phyloP scores from a whole-genome alignment of 495 filamentous ascomycete genomes.

The Aspergillus ellipticus region DNA sequence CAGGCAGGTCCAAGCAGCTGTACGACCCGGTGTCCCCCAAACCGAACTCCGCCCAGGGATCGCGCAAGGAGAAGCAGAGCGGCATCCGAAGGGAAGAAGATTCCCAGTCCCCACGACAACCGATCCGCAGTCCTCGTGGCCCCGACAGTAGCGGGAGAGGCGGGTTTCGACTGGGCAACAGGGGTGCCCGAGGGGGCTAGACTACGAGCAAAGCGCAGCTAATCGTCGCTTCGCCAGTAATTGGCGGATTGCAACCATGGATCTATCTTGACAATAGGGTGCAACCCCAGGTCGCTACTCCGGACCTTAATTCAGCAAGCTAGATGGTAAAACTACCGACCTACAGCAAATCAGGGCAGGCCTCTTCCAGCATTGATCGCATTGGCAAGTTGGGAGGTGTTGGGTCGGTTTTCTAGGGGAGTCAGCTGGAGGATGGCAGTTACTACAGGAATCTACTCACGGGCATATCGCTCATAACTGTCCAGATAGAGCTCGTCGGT shows the following conservation, averaged over 20 bases:
- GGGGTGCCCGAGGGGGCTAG: conserved; percentile 44
- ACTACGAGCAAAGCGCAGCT: conserved; percentile 12
- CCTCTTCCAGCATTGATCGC: conserved; percentile 55
- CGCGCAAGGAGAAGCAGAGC: conserved; percentile 45
- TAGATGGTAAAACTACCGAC: background rate
- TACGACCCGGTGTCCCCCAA: conserved; percentile 74
- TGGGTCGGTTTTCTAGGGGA: conserved; percentile 53
- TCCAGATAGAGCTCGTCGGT: conserved; percentile 69
- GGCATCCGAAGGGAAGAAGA: conserved; percentile 36
- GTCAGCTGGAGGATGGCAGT: conserved; percentile 16
- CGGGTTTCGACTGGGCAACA: conserved; percentile 60
- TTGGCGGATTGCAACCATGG: background rate
- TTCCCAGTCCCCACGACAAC: conserved; percentile 49
- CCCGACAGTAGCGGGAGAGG: conserved; percentile 73
- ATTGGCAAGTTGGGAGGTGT: conserved; percentile 56
- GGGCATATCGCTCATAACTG: conserved; percentile 63
- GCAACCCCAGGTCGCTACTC: background rate
- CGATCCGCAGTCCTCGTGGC: conserved; percentile 65
- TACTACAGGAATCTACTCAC: conserved; percentile 35
- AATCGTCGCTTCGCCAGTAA: conserved; percentile 2
- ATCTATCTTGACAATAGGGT: background rate
- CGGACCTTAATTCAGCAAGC: background rate
- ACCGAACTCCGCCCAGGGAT: conserved; percentile 50
- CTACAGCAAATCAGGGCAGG: conserved; percentile 37
- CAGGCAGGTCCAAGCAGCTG: conserved; percentile 48